phyloP scores from a whole-genome alignment of 768 basidiomycete species.

The Serendipita sp. region DNA sequence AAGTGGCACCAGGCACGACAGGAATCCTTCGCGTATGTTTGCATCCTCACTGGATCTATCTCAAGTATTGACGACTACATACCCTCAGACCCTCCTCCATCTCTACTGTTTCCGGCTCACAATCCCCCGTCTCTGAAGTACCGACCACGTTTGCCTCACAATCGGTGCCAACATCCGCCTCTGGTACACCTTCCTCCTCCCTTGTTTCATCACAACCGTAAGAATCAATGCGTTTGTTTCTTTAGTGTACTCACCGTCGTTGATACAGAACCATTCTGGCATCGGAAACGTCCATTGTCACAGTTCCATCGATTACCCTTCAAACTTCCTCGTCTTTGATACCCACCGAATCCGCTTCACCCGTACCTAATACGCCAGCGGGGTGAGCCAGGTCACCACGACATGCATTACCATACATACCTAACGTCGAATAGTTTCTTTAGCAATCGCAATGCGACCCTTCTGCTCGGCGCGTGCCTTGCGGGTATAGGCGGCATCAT shows the following conservation, averaged over 20 bases:
- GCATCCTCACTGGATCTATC: no score
- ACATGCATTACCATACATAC: neutral
- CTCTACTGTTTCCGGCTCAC: neutral
- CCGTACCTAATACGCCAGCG: neutral
- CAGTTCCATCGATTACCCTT: neutral
- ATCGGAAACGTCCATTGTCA: neutral
- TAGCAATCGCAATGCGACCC: neutral
- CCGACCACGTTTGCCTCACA: neutral
- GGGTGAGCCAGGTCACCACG: neutral
- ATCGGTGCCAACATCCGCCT: constrained; percentile 22
- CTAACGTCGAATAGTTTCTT: neutral
- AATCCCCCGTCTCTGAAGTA: neutral
- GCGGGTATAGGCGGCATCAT: neutral
- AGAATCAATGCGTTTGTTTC: constrained; percentile 18
- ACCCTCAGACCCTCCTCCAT: no score
- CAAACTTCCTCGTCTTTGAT: neutral
- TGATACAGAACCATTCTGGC: neutral
- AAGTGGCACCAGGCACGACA: no score
- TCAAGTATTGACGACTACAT: no score
- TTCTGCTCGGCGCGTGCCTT: neutral
- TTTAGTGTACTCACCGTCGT: neutral
- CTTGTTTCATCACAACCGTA: constrained; percentile 18
- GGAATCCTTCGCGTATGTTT: no score
- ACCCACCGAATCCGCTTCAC: neutral
- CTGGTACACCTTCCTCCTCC: constrained; percentile 29